phyloP scores from a whole-genome alignment of 2,329 filamentous ascomycete species.

The Xylariaceae sp. region DNA sequence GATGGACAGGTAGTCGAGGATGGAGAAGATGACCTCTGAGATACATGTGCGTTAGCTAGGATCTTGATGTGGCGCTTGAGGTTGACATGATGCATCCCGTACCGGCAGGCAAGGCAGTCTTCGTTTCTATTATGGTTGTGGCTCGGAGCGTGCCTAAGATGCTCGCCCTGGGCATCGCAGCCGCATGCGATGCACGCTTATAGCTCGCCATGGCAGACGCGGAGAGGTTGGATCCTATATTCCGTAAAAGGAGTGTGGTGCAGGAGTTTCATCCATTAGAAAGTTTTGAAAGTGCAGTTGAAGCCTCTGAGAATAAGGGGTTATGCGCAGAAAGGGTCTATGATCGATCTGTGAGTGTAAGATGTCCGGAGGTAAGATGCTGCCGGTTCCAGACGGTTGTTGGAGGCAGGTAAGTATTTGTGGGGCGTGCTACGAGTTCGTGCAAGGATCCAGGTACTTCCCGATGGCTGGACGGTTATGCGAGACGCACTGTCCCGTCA shows the following conservation, averaged over 20 bases:
- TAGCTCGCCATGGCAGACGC: constrained; percentile 33
- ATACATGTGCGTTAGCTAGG: constrained; percentile 8
- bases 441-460: too few relatives aligned
- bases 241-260: constrained; percentile 1
- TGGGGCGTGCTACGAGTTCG: too few relatives aligned
- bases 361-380: too few relatives aligned
- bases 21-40: constrained; percentile 79
- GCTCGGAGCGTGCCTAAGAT: constrained; percentile 74
- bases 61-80: neutral
- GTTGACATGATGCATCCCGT: constrained; percentile 27
- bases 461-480: too few relatives aligned
- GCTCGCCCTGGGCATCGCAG: constrained; percentile 39
- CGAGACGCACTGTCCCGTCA: too few relatives aligned
- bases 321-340: neutral
- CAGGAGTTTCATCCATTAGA: constrained; percentile 8
- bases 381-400: too few relatives aligned
- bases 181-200: constrained; percentile 35
- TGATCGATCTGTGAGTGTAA: too few relatives aligned
- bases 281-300: neutral
- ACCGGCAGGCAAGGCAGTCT: constrained; percentile 79
- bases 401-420: neutral
- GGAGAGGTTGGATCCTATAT: constrained; percentile 2
- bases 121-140: constrained; percentile 72
- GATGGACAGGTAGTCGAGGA: constrained; percentile 84
- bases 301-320: neutral